Base-by-base conservation (phyloP, 805 yeast species). In the Pichia paraexigua region DNA sequence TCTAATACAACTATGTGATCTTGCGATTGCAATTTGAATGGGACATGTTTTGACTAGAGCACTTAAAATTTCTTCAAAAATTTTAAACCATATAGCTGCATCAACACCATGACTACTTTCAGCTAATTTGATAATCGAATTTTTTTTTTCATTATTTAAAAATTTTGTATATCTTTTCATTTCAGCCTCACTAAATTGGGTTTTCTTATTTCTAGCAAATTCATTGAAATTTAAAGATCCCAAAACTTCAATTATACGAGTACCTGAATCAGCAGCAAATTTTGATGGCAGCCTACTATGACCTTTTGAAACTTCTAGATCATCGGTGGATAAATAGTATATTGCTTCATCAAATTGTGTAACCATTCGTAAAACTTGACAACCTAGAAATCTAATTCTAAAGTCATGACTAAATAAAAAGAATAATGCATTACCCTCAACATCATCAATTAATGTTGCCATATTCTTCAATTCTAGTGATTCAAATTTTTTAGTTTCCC, bases 61-160 rank as follows among this genome's bases (percentile, higher is more conserved):
- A 35, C 77, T 81, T 42, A 94, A 68, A 2, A 94, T 70, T 39
- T 77, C 78, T 2, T 97, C 97, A 60, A 87, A 90, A 1, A 85
- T 77, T 54, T 95, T 78, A 60, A 92, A 85, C 99, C 99, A 94
- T n/a, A 94, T 71, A 0, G 98, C 96, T 1, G 95, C 83, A 68
- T 94, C 99, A 11, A 94, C 91, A 1, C 98, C 97, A 61, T 91
- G 87, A 53, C 86, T 95, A 2, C 96, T 86, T 57, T 88, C 96
- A 0, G 96, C 96, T 8, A 94, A 70, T 47, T 82, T 77, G 0
- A 86, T 72, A n/a, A 95, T 67, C 2, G 88, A 75, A 25, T 85
- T 87, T 54, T 79, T 82, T 57, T 83, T 78, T 52, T 77, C 77
- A 58, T 69, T 78, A 48, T 65, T 66, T 55, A 73, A 79, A 37